Evolutionary conservation across 1,284 basidiomycete genomes (phyloP), one percentile per base, ranked within the genome.

Genomic region (Gymnopus androsaceus): DNA sequence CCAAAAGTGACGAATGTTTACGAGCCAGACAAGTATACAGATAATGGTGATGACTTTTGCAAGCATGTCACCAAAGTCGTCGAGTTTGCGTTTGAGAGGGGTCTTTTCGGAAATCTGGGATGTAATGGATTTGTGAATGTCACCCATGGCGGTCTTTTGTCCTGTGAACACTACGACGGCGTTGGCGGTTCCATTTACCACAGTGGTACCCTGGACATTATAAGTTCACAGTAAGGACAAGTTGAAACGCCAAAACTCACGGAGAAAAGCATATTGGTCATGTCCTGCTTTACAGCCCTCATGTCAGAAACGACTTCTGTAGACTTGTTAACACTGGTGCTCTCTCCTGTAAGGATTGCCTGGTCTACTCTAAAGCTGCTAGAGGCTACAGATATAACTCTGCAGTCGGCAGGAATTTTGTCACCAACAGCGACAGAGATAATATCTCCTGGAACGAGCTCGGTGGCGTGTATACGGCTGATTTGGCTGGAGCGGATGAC

Each of bases 31-130:
- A 61, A 97, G 86, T 59, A 97, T 79, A 66, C 95, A 98, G 65
- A 98, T 96, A 61, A 96, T 92, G 41, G 88, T 85, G 73, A 97
- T 97, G 72, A 97, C 94, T 71, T 97, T 97, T 51, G 95, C 95
- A 55, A 98, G 83, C 82, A 88, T 87, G 67, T 98, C 94, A 59
- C 95, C 95, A 66, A 98, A 97, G 71, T 97, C 95, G 70, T 98
- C 95, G 45, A 98, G 82, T 72, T 97, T 97, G 64, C 92, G 88
- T 75, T 98, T 97, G 50, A 98, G 76, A 1, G 95, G 95, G 0
- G 95, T 98, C 81, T 96, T 96, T 65, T 97, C 94, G 56, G 79
- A 85, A 62, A 94, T 94, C 69, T 94, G 92, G 23, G 88, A 82
- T 36, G 89, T 85, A 67, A 98, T 97, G 50, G 92, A 95, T 64